Percentiles rank a stretch among this genome's conserved stretches.
phyloP scores from a whole-genome alignment of 352 stramenopile genomes.

The Phytophthora pinifolia region DNA sequence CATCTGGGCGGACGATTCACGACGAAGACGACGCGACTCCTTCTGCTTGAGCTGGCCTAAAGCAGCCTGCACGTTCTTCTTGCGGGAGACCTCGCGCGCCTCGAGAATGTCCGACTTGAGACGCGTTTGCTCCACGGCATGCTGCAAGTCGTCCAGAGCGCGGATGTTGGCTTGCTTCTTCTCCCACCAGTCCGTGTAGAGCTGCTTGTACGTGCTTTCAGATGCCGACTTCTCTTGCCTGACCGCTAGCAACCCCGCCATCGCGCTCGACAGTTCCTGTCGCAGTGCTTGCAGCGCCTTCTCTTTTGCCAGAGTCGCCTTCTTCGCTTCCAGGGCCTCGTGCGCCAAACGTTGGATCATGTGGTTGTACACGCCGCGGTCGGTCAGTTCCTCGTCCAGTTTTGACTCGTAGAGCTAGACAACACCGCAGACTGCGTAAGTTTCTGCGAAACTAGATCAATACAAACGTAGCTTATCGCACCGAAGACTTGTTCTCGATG shows the following conservation, averaged over 20 bases:
- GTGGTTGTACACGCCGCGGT: conserved; percentile 78
- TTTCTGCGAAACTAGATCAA: not conserved
- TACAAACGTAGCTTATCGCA: conserved; percentile 17
- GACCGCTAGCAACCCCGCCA: conserved; percentile 50
- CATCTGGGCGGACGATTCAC: conserved; percentile 77
- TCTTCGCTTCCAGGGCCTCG: conserved; percentile 66
- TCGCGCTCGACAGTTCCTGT: conserved; percentile 56
- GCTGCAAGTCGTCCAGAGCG: conserved; percentile 72
- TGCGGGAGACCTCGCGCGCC: conserved; percentile 69
- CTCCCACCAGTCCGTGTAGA: conserved; percentile 71
- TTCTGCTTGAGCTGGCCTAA: conserved; percentile 74
- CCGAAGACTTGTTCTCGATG: conserved; percentile 78
- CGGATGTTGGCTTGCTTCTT: conserved; percentile 73
- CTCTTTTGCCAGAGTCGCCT: conserved; percentile 62
- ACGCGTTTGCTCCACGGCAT: conserved; percentile 72
- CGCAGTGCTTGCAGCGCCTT: conserved; percentile 55
- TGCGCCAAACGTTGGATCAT: conserved; percentile 77
- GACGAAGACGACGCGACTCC: conserved; percentile 64
- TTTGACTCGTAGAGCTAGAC: conserved; percentile 76
- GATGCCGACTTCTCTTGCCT: conserved; percentile 73
- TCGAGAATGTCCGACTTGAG: conserved; percentile 79
- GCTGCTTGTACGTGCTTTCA: conserved; percentile 62
- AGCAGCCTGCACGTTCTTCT: conserved; percentile 72
- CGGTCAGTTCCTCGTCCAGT: conserved; percentile 67
- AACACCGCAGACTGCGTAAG: not conserved